Percentiles rank a stretch among this genome's conserved stretches.
phyloP scores from a whole-genome alignment of 768 basidiomycete genomes.

The Chlorophyllum brunneum region DNA sequence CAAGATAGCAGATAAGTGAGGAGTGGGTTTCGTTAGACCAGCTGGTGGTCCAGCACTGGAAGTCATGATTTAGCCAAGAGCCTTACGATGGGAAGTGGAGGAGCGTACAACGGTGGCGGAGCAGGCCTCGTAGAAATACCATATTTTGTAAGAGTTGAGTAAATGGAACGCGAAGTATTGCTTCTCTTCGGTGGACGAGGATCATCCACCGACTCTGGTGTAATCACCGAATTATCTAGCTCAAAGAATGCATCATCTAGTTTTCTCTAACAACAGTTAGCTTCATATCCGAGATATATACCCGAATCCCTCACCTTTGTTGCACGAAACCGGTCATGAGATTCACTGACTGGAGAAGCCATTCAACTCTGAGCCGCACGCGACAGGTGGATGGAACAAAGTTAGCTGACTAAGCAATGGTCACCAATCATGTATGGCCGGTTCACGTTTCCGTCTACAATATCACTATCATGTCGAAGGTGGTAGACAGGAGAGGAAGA shows the following conservation, averaged over 20 bases:
- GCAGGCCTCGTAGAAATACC: conserved; percentile 34
- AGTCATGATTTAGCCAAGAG: not conserved
- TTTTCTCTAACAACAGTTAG: conserved; percentile 50
- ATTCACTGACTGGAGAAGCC: not conserved
- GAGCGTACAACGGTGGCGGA: not conserved
- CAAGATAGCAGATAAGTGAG: conserved; percentile 69
- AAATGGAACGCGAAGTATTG: conserved; percentile 55
- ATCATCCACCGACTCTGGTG: conserved; percentile 26
- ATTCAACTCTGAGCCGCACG: not conserved
- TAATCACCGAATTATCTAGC: conserved; percentile 60
- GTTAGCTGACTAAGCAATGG: conserved; percentile 4
- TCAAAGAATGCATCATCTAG: conserved; percentile 76
- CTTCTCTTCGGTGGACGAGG: conserved; percentile 52
- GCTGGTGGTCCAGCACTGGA: conserved; percentile 14
- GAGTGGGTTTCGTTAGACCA: conserved; percentile 49
- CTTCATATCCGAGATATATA: not conserved
- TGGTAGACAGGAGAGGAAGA: no score
- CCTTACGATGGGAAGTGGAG: not conserved
- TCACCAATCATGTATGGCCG: no score
- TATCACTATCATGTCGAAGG: no score
- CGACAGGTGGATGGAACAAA: not conserved
- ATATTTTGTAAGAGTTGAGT: conserved; percentile 78
- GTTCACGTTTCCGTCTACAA: no score
- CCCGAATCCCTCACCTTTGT: conserved; percentile 38
- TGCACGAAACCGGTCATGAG: conserved; percentile 13